These are phyloP conservation scores for Apiospora hydei DNA, from an alignment of 2,329 filamentous ascomycete genomes.

Conservation along the genomic window DNA sequence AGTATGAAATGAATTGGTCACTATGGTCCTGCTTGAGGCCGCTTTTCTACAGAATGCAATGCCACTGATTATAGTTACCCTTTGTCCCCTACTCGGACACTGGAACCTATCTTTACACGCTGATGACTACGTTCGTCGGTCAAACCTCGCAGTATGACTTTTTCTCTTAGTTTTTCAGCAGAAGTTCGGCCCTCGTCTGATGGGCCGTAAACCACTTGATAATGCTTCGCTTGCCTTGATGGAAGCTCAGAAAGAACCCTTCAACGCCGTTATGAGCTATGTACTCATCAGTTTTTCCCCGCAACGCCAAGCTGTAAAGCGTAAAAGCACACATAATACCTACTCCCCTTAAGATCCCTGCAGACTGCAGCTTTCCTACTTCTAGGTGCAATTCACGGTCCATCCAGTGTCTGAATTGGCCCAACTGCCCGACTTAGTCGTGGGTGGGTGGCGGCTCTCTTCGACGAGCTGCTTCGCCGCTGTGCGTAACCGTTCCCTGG, in stretches of 20 bases:
- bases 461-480: not conserved
- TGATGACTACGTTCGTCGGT: not conserved
- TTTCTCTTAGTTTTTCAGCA: not conserved
- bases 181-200: not conserved
- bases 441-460: not conserved
- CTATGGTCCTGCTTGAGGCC: not conserved
- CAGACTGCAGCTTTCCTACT: not conserved
- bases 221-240: constrained; percentile 12
- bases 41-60: constrained; percentile 9
- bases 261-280: constrained; percentile 10
- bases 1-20: not conserved
- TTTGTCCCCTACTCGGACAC: not conserved
- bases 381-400: not conserved
- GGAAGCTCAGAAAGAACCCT: not conserved
- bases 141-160: not conserved
- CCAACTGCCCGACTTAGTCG: not conserved
- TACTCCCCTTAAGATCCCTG: not conserved
- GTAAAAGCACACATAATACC: constrained; percentile 21
- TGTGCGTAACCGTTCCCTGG: not conserved
- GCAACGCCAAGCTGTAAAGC: constrained; percentile 19
- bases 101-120: not conserved
- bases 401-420: too few species aligned
- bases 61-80: not conserved
- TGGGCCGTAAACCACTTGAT: not conserved
- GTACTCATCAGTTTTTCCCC: constrained; percentile 11